Percentiles rank a stretch among this genome's conserved stretches.
Conservation (phyloP, 805 yeast species). For the Wickerhamiella galacta region DNA sequence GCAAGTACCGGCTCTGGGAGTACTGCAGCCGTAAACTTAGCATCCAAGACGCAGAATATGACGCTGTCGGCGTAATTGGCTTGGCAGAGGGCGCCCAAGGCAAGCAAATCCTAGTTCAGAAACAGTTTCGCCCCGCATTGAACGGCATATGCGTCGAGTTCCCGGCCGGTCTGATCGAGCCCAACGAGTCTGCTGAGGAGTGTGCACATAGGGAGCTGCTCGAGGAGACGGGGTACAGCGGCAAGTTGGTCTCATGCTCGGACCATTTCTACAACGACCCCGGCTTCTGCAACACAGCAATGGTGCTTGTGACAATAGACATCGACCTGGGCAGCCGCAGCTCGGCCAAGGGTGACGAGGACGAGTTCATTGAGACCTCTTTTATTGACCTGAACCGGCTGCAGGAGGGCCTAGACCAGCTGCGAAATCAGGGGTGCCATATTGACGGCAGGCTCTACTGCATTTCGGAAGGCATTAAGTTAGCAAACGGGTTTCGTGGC, state of each 20-base stretch:
- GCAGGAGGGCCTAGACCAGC: constrained; percentile 33
- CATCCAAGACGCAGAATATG: constrained; percentile 36
- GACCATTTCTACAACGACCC: constrained; percentile 56
- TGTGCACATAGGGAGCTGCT: constrained; percentile 77
- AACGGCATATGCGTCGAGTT: constrained; percentile 80
- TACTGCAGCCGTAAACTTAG: constrained; percentile 70
- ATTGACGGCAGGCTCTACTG: constrained; percentile 80
- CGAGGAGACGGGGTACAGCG: constrained; percentile 88
- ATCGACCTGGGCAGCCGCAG: constrained; percentile 43
- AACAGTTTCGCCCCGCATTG: constrained; percentile 87
- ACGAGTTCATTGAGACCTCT: constrained; percentile 81
- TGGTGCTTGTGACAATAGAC: constrained; percentile 69
- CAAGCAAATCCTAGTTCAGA: constrained; percentile 56
- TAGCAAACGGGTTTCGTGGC: too few species aligned
- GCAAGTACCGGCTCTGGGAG: constrained; percentile 61
- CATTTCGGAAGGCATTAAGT: constrained; percentile 59
- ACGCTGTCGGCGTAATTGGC: too few species aligned
- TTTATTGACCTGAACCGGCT: constrained; percentile 40
- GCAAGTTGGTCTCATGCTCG: constrained; percentile 33
- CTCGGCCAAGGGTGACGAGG: constrained; percentile 73
- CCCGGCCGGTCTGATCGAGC: constrained; percentile 91
- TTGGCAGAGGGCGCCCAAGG: too few species aligned
- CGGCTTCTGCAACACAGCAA: constrained; percentile 73
- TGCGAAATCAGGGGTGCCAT: constrained; percentile 49
- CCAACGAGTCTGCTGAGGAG: constrained; percentile 52